Evolutionary conservation across 1,139 yeast species (phyloP), one percentile per base, ranked within the genome.

Genomic region (Saccharomycopsis crataegensis): DNA sequence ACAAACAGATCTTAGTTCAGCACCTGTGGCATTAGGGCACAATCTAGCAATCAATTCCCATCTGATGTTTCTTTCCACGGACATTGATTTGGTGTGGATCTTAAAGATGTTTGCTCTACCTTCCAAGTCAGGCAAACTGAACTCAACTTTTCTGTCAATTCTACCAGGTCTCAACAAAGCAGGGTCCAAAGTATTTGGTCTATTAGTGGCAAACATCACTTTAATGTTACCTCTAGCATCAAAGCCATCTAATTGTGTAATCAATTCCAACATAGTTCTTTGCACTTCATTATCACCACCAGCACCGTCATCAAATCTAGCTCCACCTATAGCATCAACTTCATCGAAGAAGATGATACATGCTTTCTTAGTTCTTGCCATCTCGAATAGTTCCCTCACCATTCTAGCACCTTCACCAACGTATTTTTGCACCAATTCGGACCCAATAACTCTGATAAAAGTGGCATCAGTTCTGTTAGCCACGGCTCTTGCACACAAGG

Each of bases 321-420:
- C 98, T 34, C 98, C 98, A 60, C 99, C 99, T 70, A 93, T 89
- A 43, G 99, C 98, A 73, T 93, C 99, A 61, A 93, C 86, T 75
- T 93, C 99, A 72, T 93, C 99, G 42, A 57, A 57, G 70, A 86
- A 86, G 58, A 93, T 91, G 65, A 93, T 93, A 71, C 97, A 91
- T 5, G 99, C 98, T 67, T 91, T 90, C 70, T 93, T 91, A 43
- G 97, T 87, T 69, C 99, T 83, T 1, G 99, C 99, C 98, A 93
- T 90, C 69, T 93, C 99, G 65, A 93, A 93, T 65, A 93, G 77
- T 72, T 93, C 99, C 68, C 99, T 81, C 56, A 93, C 98, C 99
- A 93, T 93, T 67, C 99, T 82, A 5, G 99, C 99, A 73, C 99
- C 99, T 73, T 93, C 99, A 67, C 99, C 99, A 53, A 93, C 99